These are phyloP conservation scores for Mortierella sp. DNA, from an alignment of 371 early-diverging fungal species.

Conservation along the genomic window DNA sequence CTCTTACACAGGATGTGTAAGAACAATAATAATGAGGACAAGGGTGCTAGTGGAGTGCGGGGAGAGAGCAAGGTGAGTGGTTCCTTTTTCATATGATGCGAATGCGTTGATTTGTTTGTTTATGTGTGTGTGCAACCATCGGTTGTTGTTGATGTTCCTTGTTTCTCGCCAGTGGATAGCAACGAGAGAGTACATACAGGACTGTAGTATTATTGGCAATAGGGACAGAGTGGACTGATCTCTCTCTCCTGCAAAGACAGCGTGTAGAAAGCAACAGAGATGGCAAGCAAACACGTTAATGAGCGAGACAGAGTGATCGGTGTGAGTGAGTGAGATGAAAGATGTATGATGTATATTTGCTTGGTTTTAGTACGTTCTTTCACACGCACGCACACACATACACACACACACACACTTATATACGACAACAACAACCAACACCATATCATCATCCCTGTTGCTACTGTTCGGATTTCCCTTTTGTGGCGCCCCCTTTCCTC, in stretches of 20 bases:
- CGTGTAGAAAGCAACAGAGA: not conserved
- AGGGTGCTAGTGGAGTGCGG: conserved; percentile 7
- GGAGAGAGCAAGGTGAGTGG: not conserved
- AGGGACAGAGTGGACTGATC: conserved; percentile 5
- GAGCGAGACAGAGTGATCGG: not conserved
- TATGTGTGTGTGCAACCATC: not conserved
- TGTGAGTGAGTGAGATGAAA: no score
- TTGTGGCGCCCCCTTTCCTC: not conserved
- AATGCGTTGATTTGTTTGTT: not conserved
- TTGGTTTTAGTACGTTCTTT: no score
- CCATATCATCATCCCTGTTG: no score
- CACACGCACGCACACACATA: no score
- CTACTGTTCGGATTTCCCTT: not conserved
- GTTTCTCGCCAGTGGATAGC: not conserved
- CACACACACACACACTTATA: no score
- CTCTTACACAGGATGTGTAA: not conserved
- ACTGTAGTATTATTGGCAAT: not conserved
- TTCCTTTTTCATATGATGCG: not conserved
- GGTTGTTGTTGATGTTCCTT: not conserved
- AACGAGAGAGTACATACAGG: no score
- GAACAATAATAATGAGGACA: no score
- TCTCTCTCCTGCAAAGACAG: not conserved
- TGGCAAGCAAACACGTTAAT: not conserved
- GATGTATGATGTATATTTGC: no score
- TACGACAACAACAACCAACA: not conserved